Conservation (phyloP, 108 stramenopile genomes). For the Parietichytrium sp. region DNA sequence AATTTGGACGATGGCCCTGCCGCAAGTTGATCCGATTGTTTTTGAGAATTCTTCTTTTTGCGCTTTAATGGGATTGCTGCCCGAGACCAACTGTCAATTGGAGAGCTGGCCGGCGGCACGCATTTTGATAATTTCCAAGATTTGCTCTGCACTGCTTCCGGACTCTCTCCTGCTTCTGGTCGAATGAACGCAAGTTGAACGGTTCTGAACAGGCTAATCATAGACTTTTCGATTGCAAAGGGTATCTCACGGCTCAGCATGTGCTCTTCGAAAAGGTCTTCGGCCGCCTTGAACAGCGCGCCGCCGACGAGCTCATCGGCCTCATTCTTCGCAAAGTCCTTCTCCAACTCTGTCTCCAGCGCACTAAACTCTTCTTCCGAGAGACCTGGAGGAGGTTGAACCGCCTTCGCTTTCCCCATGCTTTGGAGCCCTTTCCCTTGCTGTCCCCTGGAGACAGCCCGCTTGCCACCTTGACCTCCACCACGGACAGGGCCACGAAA, state of each 20-base stretch:
- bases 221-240: not conserved
- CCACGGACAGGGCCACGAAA: no score
- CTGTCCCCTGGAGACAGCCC: no score
- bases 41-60: no score
- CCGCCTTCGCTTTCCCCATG: no score
- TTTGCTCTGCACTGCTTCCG: not conserved
- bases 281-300: not conserved
- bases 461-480: no score
- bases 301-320: not conserved
- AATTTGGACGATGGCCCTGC: not conserved
- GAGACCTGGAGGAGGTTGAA: no score
- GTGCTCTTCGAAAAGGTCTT: constrained; percentile 3
- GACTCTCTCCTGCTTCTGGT: constrained; percentile 11
- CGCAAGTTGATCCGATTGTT: not conserved
- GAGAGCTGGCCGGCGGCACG: not conserved
- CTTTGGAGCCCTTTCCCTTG: no score
- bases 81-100: constrained; percentile 18
- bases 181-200: not conserved
- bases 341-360: not conserved
- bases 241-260: not conserved
- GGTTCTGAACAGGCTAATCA: not conserved
- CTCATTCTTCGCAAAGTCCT: not conserved
- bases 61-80: not conserved
- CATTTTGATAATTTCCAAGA: not conserved
- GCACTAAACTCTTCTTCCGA: constrained; percentile 14